These are phyloP conservation scores for Aspergillus quadrilineatus DNA, from an alignment of 2,329 filamentous ascomycete species.

Conservation along the genomic window DNA sequence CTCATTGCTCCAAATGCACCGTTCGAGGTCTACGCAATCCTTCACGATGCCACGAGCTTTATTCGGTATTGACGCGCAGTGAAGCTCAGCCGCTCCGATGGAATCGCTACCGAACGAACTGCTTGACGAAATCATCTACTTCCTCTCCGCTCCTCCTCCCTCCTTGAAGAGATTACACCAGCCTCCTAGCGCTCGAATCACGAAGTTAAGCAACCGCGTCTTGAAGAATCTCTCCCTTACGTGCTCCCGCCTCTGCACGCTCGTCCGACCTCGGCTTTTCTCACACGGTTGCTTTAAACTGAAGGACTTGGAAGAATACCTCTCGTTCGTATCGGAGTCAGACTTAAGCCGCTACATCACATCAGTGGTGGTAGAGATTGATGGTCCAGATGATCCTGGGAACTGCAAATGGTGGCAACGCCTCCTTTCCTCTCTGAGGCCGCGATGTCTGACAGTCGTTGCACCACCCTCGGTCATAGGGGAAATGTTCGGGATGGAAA, in stretches of 20 bases:
- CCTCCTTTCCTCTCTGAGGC: conserved; percentile 56
- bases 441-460: conserved; percentile 55
- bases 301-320: conserved; percentile 33
- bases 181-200: conserved; percentile 49
- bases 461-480: conserved; percentile 65
- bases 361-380: conserved; percentile 49
- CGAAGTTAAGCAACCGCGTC: conserved; percentile 33
- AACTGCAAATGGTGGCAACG: conserved; percentile 53
- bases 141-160: conserved; percentile 52
- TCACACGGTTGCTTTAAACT: conserved; percentile 49
- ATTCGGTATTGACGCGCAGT: conserved; percentile 14
- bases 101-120: conserved; percentile 61
- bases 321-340: conserved; percentile 38
- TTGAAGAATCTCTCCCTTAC: conserved; percentile 60
- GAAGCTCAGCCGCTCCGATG: conserved; percentile 25
- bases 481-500: conserved; percentile 56
- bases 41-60: conserved; percentile 17
- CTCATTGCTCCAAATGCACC: neutral
- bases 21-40: neutral
- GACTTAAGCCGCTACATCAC: conserved; percentile 42
- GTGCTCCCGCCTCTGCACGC: conserved; percentile 54
- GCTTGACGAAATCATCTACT: conserved; percentile 57
- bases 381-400: conserved; percentile 39
- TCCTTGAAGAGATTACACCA: conserved; percentile 52
- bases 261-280: conserved; percentile 59